These are phyloP conservation scores for Fistulifera pelliculosa DNA, from an alignment of 108 stramenopile genomes.

Conservation along the genomic window DNA sequence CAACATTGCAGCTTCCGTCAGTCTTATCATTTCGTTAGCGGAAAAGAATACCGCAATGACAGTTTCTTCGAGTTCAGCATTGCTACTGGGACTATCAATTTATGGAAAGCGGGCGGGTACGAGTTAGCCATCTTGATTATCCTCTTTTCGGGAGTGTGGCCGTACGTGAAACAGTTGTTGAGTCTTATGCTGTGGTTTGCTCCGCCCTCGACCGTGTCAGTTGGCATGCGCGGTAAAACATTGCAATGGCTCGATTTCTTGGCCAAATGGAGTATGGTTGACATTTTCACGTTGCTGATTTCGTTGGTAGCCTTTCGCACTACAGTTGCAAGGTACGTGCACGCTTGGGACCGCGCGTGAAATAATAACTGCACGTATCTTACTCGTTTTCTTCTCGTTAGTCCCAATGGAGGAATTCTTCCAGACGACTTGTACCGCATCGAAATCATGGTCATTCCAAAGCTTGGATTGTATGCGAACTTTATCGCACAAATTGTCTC, in stretches of 20 bases:
- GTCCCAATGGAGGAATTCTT: slow-evolving; percentile 50
- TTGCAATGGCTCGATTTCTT: slow-evolving; percentile 63
- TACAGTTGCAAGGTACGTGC: slow-evolving; percentile 20
- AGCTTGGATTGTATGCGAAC: slow-evolving; percentile 77
- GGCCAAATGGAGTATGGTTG: slow-evolving; percentile 62
- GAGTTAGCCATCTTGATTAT: slow-evolving; percentile 37
- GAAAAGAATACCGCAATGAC: slow-evolving; percentile 35
- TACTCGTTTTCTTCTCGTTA: slow-evolving; percentile 6
- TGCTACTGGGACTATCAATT: slow-evolving; percentile 51
- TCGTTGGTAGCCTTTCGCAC: slow-evolving; percentile 59
- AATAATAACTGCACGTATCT: too few relatives aligned
- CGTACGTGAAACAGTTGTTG: slow-evolving; percentile 65
- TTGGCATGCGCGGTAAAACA: slow-evolving; percentile 38
- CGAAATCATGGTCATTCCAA: slow-evolving; percentile 59
- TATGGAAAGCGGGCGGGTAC: slow-evolving; percentile 21
- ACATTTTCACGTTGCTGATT: slow-evolving; percentile 66
- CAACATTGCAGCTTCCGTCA: slow-evolving; percentile 57
- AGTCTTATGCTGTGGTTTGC: slow-evolving; percentile 62
- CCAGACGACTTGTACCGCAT: slow-evolving; percentile 62
- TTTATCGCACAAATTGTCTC: slow-evolving; percentile 69
- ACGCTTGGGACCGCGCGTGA: background rate
- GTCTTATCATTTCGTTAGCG: slow-evolving; percentile 43
- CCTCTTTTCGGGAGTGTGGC: slow-evolving; percentile 76
- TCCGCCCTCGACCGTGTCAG: slow-evolving; percentile 35
- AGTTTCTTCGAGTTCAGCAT: slow-evolving; percentile 59